Base-by-base conservation (phyloP, 169 alveolate species). In the Cryptosporidium bovis region DNA sequence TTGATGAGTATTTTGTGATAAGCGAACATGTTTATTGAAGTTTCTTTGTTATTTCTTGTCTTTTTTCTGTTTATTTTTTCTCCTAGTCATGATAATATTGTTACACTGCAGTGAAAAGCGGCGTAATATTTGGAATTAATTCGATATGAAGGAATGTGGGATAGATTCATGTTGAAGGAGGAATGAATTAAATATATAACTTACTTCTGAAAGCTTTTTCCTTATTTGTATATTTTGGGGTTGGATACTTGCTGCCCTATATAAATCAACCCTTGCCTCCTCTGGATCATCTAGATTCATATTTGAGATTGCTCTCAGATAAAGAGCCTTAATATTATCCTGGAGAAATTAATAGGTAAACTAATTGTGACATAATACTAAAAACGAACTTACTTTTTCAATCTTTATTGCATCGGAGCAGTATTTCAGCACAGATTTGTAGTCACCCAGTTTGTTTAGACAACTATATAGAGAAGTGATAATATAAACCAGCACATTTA, bases 291-390 rank as follows among this genome's bases (percentile, higher is more conserved):
- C 16, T 7, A 56, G 40, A 18, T 77, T 44, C 5, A 77, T 48
- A 20, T 77, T 24, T 1, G 87, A 55, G 4, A 40, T n/a, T 34
- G 87, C 87, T 60, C 87, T 77, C 13, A 77, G n/a, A 60, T 77
- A 77, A 12, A 77, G 24, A 20, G 87, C 87, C 34, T 77, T 77
- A 53, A 77, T 62, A 40, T 77, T 77, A n/a, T 77, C 24, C 87
- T 77, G 34, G 31, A 46, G 36, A 62, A 15, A 46, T 46, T n/a
- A 3, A 55, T 13, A n/a, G 71, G 20, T 15, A 0, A 51, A 55
- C 15, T 15, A 56, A 56, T 12, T 16, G 66, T 56, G 20, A 56
- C 15, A n/a, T 10, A 44, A 24, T 16, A 40, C 8, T 33, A 0
- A 18, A 20, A 16, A 13, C 27, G 0, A 12, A n/a, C 83, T 53